Evolutionary conservation across 257 asterid species (phyloP).

Genomic region (Handroanthus guayacan): DNA sequence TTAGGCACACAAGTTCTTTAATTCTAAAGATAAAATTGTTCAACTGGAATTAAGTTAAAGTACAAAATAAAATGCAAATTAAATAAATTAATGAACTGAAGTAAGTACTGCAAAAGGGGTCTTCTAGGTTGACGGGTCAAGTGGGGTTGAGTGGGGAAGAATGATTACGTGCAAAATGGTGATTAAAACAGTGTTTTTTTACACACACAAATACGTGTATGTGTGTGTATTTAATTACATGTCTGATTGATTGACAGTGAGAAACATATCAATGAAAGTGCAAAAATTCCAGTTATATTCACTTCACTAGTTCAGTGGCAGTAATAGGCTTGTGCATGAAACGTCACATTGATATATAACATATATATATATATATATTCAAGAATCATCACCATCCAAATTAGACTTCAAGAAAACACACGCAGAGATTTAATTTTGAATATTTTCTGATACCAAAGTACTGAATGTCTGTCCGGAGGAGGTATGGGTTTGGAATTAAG

Average conservation of each 20-base stretch:
- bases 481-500: slow-evolving; percentile 20
- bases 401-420: too few relatives aligned
- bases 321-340: slow-evolving; percentile 29
- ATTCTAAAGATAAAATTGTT: too few relatives aligned
- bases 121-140: slow-evolving; percentile 29
- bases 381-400: background rate
- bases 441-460: background rate
- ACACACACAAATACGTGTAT: slow-evolving; percentile 2
- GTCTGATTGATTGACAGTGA: slow-evolving; percentile 50
- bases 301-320: slow-evolving; percentile 23
- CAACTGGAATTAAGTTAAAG: too few relatives aligned
- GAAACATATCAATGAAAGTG: slow-evolving; percentile 49
- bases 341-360: slow-evolving; percentile 35
- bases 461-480: slow-evolving; percentile 28
- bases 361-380: slow-evolving; percentile 1
- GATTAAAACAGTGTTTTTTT: slow-evolving; percentile 34
- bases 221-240: background rate
- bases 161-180: slow-evolving; percentile 52
- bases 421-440: background rate
- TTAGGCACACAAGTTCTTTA: too few relatives aligned
- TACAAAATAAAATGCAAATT: too few relatives aligned
- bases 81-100: too few relatives aligned
- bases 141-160: slow-evolving; percentile 48
- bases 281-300: slow-evolving; percentile 37
- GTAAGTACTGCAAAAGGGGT: background rate